Conservation (phyloP, 306 rosid species). For the Trifolium subterraneum region DNA sequence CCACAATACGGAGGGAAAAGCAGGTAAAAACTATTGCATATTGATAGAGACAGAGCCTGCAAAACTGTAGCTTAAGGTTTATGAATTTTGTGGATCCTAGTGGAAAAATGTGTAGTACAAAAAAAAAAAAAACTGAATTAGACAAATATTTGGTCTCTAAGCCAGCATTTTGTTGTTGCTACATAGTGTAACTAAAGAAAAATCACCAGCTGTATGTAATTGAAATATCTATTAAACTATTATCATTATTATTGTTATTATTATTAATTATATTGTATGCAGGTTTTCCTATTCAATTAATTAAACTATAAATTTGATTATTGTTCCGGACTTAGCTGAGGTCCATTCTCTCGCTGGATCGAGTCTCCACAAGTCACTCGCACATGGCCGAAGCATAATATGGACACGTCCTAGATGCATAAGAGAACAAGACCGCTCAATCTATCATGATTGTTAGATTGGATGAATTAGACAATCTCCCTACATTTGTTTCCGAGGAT, state of each 20-base stretch:
- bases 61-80: neutral
- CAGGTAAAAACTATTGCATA: neutral
- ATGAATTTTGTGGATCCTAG: neutral
- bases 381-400: too few species aligned
- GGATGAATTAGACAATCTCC: too few species aligned
- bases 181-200: slow-evolving; percentile 18
- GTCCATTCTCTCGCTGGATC: too few species aligned
- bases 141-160: slow-evolving; percentile 15
- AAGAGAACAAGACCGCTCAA: too few species aligned
- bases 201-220: neutral
- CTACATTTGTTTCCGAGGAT: too few species aligned
- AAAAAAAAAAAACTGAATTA: neutral
- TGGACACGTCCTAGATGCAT: too few species aligned
- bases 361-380: too few species aligned
- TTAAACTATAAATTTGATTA: too few species aligned
- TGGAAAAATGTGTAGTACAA: neutral
- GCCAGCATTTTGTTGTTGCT: slow-evolving; percentile 1
- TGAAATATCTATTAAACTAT: neutral
- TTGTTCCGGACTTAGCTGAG: too few species aligned
- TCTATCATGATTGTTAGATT: too few species aligned
- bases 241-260: neutral
- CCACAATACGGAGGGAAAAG: neutral
- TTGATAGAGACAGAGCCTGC: slow-evolving; percentile 38
- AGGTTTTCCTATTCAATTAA: too few species aligned
- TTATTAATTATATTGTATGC: neutral